Evolutionary conservation across 805 yeast species (phyloP).

Genomic region (Ogataea corticis): DNA sequence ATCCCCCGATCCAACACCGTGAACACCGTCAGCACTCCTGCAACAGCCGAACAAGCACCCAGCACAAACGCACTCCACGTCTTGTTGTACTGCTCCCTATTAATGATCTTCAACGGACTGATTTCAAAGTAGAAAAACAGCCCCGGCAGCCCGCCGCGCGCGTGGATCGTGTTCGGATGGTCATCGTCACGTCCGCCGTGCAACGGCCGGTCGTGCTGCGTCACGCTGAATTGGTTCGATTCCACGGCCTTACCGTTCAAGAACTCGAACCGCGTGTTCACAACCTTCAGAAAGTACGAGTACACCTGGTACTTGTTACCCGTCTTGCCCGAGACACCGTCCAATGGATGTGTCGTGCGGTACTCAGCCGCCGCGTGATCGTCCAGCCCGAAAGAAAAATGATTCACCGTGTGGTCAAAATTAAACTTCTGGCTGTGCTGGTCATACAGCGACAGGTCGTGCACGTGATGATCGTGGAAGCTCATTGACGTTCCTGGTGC

Average conservation of each 20-base stretch:
- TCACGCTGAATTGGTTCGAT: conserved; percentile 88
- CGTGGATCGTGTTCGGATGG: conserved; percentile 81
- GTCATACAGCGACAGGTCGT: conserved; percentile 76
- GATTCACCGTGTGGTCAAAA: conserved; percentile 76
- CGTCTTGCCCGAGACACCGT: conserved; percentile 44
- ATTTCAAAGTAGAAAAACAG: conserved; percentile 86
- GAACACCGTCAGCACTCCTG: conserved; percentile 92
- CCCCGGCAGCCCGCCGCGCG: conserved; percentile 90
- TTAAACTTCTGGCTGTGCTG: conserved; percentile 58
- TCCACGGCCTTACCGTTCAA: conserved; percentile 56
- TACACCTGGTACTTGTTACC: conserved; percentile 61
- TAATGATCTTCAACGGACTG: conserved; percentile 88
- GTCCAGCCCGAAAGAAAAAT: conserved; percentile 79
- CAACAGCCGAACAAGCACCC: conserved; percentile 84
- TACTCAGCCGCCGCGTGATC: conserved; percentile 33
- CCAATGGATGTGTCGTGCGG: conserved; percentile 65
- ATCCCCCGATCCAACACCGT: conserved; percentile 84
- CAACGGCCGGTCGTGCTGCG: conserved; percentile 83
- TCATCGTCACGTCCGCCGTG: conserved; percentile 88
- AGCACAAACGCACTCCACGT: conserved; percentile 82
- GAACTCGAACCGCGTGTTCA: conserved; percentile 81
- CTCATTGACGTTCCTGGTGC: conserved; percentile 88
- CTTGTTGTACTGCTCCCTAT: conserved; percentile 70
- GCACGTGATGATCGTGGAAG: conserved; percentile 64
- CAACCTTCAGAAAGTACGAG: conserved; percentile 85